These are phyloP conservation scores for Monilinia fructicola DNA, from an alignment of 2,329 filamentous ascomycete genomes.

Conservation along the genomic window DNA sequence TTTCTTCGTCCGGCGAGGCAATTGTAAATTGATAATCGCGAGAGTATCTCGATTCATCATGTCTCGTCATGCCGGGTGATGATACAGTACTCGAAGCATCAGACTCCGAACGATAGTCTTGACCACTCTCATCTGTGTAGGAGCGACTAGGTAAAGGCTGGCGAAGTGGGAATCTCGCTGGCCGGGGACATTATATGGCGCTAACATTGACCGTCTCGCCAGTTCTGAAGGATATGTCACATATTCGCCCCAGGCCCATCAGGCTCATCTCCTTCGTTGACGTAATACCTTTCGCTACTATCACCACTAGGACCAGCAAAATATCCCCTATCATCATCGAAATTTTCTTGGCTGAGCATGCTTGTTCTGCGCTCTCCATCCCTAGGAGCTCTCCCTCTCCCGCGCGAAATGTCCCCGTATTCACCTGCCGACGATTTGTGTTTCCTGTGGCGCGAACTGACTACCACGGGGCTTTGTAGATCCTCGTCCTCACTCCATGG, in stretches of 20 bases:
- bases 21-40: constrained; percentile 94
- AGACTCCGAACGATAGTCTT: constrained; percentile 50
- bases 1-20: constrained; percentile 92
- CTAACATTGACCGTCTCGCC: constrained; percentile 53
- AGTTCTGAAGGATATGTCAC: constrained; percentile 73
- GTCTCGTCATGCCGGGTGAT: constrained; percentile 57
- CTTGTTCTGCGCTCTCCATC: constrained; percentile 44
- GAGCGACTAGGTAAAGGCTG: constrained; percentile 44
- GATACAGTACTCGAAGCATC: constrained; percentile 59
- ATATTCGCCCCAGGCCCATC: constrained; percentile 75
- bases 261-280: constrained; percentile 66
- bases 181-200: constrained; percentile 47
- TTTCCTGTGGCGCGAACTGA: constrained; percentile 81
- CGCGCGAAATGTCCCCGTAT: constrained; percentile 42
- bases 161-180: constrained; percentile 57
- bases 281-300: constrained; percentile 72
- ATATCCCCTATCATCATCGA: constrained; percentile 63
- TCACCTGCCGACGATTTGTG: constrained; percentile 68
- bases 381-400: constrained; percentile 50
- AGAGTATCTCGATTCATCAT: constrained; percentile 78
- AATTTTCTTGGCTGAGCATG: constrained; percentile 51
- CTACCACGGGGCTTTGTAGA: constrained; percentile 82
- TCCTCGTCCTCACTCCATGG: constrained; percentile 97
- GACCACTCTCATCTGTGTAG: constrained; percentile 43
- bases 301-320: constrained; percentile 67